phyloP scores from a whole-genome alignment of 2,329 filamentous ascomycete species.

The Thermothelomyces thermophilus region DNA sequence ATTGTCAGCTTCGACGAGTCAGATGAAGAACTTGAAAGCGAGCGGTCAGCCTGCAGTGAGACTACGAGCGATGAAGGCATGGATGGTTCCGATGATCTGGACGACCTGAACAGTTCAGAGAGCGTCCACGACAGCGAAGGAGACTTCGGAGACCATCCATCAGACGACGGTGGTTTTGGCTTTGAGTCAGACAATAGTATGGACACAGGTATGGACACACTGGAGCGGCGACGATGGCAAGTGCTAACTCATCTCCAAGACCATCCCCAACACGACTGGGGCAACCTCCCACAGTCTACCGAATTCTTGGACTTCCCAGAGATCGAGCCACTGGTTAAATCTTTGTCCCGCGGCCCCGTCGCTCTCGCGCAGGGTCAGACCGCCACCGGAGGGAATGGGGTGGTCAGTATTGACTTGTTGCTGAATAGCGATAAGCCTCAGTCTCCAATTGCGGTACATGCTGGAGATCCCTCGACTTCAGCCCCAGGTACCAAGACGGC shows the following conservation, averaged over 20 bases:
- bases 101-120: background rate
- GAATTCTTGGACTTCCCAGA: background rate
- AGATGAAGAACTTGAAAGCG: background rate
- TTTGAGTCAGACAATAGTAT: background rate
- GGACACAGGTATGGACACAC: background rate
- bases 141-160: background rate
- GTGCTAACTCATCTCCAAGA: conserved; percentile 2
- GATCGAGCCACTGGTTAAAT: background rate
- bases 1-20: too few species aligned
- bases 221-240: background rate
- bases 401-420: conserved; percentile 10
- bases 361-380: background rate
- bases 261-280: background rate
- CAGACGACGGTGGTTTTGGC: conserved; percentile 1
- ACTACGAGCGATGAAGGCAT: background rate
- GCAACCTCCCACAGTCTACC: background rate
- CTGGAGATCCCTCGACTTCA: background rate
- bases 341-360: background rate
- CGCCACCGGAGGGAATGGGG: background rate
- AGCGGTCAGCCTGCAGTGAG: conserved; percentile 1
- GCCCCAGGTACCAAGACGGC: background rate
- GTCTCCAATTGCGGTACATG: background rate
- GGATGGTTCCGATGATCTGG: conserved; percentile 3
- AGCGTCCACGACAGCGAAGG: background rate
- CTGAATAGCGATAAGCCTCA: conserved; percentile 10